A percentile compares a stretch with the other conserved stretches of the same genome.
Conservation (phyloP, 345 rosid species). For the Firmiana major region DNA sequence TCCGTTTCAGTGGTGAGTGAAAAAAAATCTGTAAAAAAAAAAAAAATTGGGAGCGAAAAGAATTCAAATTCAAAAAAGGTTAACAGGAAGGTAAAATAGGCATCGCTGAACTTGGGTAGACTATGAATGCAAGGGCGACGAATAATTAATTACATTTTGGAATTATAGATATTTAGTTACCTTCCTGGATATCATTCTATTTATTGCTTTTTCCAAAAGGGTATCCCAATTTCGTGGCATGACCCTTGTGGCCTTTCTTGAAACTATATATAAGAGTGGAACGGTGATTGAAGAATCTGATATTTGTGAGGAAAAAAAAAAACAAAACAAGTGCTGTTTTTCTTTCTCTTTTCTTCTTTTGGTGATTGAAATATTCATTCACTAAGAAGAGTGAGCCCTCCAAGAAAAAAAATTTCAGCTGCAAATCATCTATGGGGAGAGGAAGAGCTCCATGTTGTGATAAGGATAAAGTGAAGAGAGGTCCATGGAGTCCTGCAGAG, state of each 20-base stretch:
- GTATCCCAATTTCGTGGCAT: slow-evolving; percentile 12
- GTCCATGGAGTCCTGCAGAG: slow-evolving; percentile 93
- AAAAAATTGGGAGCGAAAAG: too few species aligned
- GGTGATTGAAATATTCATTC: background rate
- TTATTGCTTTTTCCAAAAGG: slow-evolving; percentile 13
- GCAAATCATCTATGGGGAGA: slow-evolving; percentile 18
- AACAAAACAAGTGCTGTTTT: background rate
- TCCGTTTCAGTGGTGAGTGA: background rate
- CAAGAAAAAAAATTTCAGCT: background rate
- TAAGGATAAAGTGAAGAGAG: slow-evolving; percentile 80
- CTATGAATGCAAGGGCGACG: background rate
- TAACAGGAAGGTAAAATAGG: background rate
- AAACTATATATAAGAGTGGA: background rate
- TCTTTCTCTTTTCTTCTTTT: background rate
- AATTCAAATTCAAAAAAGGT: background rate
- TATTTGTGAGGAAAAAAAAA: background rate
- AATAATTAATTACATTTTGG: slow-evolving; percentile 1
- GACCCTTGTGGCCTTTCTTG: slow-evolving; percentile 16
- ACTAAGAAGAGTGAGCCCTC: background rate
- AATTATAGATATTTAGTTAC: slow-evolving; percentile 9
- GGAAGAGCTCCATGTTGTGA: slow-evolving; percentile 96
- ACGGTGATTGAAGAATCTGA: background rate
- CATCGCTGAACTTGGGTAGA: background rate
- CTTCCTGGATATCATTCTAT: slow-evolving; percentile 15
- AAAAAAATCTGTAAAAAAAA: too few species aligned